Evolutionary conservation across 2,329 filamentous ascomycete genomes (phyloP).

Genomic region (Ophiostoma perfectum): DNA sequence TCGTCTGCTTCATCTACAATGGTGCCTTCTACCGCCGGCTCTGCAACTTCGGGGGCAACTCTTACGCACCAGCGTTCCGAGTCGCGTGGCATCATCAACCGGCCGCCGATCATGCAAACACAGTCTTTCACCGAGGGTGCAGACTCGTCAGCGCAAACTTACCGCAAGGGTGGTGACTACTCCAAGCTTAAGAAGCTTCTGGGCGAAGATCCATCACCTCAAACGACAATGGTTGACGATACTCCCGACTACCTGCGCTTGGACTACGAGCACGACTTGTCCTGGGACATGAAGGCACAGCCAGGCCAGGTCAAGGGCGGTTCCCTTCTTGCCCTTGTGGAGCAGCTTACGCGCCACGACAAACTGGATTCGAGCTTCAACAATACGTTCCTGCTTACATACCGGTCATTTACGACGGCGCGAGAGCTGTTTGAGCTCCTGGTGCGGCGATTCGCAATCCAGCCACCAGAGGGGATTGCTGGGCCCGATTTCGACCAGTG

Average conservation of each 20-base stretch:
- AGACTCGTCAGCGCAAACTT: slow-evolving; percentile 44
- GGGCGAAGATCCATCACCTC: slow-evolving; percentile 56
- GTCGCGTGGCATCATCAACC: slow-evolving; percentile 45
- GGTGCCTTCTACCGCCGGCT: slow-evolving; percentile 13
- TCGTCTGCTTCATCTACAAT: slow-evolving; percentile 28
- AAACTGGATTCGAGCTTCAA: slow-evolving; percentile 94
- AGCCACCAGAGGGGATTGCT: slow-evolving; percentile 77
- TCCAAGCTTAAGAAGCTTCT: slow-evolving; percentile 63
- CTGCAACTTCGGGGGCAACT: slow-evolving; percentile 12
- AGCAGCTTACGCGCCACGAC: slow-evolving; percentile 92
- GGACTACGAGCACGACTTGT: slow-evolving; percentile 82
- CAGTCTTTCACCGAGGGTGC: slow-evolving; percentile 61
- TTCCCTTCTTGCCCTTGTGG: slow-evolving; percentile 80
- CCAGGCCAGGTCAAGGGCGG: slow-evolving; percentile 79
- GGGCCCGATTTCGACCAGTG: slow-evolving; percentile 75
- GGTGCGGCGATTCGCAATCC: slow-evolving; percentile 85
- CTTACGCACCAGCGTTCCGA: slow-evolving; percentile 50
- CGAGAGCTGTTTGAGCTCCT: slow-evolving; percentile 88
- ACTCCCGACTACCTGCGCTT: slow-evolving; percentile 77
- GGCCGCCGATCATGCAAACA: slow-evolving; percentile 48
- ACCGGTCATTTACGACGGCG: slow-evolving; percentile 88
- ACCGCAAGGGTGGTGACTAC: slow-evolving; percentile 55
- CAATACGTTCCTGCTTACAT: slow-evolving; percentile 94
- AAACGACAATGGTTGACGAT: slow-evolving; percentile 58
- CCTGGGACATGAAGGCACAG: slow-evolving; percentile 77